A percentile compares a stretch with the other conserved stretches of the same genome.
Conservation (phyloP, 169 alveolate genomes). For the Miamiensis avidus region DNA sequence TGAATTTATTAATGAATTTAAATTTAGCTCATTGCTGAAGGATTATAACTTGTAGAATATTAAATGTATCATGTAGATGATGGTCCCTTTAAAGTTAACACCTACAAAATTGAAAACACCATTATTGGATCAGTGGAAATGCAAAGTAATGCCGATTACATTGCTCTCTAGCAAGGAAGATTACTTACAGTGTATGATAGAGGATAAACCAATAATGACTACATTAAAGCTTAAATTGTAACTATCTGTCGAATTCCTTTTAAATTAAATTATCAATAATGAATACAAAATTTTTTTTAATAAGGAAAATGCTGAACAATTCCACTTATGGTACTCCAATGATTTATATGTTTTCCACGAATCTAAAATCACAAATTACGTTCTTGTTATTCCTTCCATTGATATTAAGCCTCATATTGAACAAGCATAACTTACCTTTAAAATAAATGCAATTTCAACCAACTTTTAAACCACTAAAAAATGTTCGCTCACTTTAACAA, state of each 20-base stretch:
- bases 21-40: not conserved
- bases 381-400: not conserved
- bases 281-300: no score
- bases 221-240: not conserved
- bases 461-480: not conserved
- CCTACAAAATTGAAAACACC: not conserved
- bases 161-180: not conserved
- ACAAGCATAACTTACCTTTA: not conserved
- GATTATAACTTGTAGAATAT: not conserved
- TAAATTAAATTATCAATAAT: no score
- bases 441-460: not conserved
- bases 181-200: not conserved
- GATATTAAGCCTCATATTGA: not conserved
- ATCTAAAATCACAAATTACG: not conserved
- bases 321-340: not conserved
- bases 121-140: not conserved
- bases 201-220: not conserved
- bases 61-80: not conserved
- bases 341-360: not conserved
- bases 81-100: not conserved
- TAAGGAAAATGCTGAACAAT: not conserved
- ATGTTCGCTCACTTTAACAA: not conserved
- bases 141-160: not conserved
- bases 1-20: no score
- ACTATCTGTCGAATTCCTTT: not conserved